phyloP scores from a whole-genome alignment of 164 flowering plant species.

The Vitis labrusca region DNA sequence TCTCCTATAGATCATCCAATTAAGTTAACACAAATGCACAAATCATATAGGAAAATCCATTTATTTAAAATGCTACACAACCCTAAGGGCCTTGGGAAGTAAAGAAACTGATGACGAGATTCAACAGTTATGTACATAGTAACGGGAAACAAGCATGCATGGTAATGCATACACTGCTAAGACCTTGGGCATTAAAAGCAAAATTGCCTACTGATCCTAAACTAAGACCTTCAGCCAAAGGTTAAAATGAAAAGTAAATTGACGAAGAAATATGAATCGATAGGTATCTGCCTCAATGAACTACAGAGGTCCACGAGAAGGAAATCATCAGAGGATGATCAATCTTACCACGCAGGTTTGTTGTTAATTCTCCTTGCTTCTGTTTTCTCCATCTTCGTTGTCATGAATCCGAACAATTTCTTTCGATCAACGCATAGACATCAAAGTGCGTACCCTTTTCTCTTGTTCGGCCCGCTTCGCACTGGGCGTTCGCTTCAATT shows the following conservation, averaged over 20 bases:
- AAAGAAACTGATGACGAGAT: neutral
- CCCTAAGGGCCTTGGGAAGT: constrained; percentile 4
- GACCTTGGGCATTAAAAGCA: constrained; percentile 20
- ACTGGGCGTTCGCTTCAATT: constrained; percentile 55
- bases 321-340: constrained; percentile 37
- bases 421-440: constrained; percentile 68
- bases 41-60: too few relatives aligned
- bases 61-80: neutral
- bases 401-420: constrained; percentile 5
- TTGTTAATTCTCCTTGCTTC: neutral
- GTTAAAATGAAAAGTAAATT: constrained; percentile 6
- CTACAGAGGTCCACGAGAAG: constrained; percentile 1
- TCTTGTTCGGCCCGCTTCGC: constrained; percentile 67
- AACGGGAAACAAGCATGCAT: constrained; percentile 3
- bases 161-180: constrained; percentile 6
- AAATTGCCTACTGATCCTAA: constrained; percentile 23
- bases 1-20: too few relatives aligned
- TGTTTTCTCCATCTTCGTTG: neutral
- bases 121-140: constrained; percentile 1
- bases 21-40: too few relatives aligned
- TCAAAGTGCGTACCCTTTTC: constrained; percentile 54
- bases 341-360: constrained; percentile 6
- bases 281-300: neutral
- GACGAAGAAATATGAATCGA: neutral
- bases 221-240: constrained; percentile 23